Evolutionary conservation across 352 stramenopile genomes (phyloP), one percentile per base, ranked within the genome.

Genomic region (Pythium utonaiense): DNA sequence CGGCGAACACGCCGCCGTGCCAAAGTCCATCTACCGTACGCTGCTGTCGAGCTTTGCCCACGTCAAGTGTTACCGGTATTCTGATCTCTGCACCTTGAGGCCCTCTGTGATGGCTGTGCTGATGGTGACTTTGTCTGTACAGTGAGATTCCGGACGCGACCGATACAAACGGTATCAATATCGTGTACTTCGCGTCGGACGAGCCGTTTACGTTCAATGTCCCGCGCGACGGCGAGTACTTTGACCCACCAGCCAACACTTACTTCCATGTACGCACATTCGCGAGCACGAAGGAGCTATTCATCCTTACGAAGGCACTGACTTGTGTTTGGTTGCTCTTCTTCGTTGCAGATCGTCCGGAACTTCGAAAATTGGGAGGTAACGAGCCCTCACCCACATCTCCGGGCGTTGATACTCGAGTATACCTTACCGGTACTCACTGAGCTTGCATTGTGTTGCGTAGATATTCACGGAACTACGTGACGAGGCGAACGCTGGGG

Each of bases 101-200:
- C 27, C 28, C 17, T 14, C 7, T 41, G 21, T 49, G 14, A 58
- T 27, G n/a, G 10, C 4, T 44, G 14, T 44, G 14, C 17, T 44
- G 48, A 25, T 6, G 42, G 22, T 48, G 10, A 36, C 19, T 50
- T 19, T 34, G 2, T 12, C 25, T 17, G 12, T 25, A 19, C 51
- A 77, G 73, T 16, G 80, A 89, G 52, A 80, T 93, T 64, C 62
- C 71, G 25, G 67, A 85, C 8, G 17, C 57, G 1, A 30, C 73
- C 19, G 66, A 80, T 7, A 53, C 56, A 0, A 70, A 83, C 34
- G 77, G 69, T 0, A 65, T 72, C 16, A 93, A 93, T 64, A 83
- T 93, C 33, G 68, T 93, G 1, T 93, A 88, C 53, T 93, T 86
- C 61, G 80, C 80, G 24, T 93, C 83, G 10, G 69, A 89, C 40